These are phyloP conservation scores for Sporothrix humicola DNA, from an alignment of 2,329 filamentous ascomycete species.

Conservation along the genomic window DNA sequence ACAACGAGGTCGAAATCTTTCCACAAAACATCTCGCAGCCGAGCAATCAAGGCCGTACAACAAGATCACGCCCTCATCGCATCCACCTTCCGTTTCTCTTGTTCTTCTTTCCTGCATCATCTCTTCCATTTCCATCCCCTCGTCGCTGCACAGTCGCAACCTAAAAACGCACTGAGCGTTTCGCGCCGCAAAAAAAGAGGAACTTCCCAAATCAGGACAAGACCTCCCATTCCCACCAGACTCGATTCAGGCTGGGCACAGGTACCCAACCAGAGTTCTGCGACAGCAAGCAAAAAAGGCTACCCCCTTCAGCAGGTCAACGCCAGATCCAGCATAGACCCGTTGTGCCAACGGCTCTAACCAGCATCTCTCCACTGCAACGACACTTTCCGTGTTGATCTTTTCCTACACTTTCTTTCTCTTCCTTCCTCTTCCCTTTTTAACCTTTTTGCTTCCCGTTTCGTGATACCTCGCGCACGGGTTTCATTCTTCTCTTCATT, in stretches of 20 bases:
- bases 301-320: conserved; percentile 59
- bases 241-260: conserved; percentile 51
- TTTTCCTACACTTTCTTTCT: conserved; percentile 12
- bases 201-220: conserved; percentile 39
- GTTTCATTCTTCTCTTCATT: conserved; percentile 5
- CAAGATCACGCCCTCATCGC: background rate
- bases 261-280: conserved; percentile 60
- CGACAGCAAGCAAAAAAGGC: conserved; percentile 51
- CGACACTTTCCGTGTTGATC: conserved; percentile 26
- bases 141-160: background rate
- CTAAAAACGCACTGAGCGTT: conserved; percentile 26
- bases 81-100: conserved; percentile 17
- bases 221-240: conserved; percentile 48
- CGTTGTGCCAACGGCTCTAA: conserved; percentile 69
- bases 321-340: conserved; percentile 69
- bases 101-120: background rate
- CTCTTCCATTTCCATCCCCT: conserved; percentile 1
- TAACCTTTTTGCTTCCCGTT: conserved; percentile 42
- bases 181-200: conserved; percentile 33
- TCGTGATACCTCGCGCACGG: conserved; percentile 51
- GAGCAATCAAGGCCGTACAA: conserved; percentile 19
- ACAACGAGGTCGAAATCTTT: background rate
- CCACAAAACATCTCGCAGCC: background rate
- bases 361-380: conserved; percentile 65
- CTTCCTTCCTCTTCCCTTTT: conserved; percentile 26